These are phyloP conservation scores for Plasmodium reichenowi DNA, from an alignment of 169 alveolate genomes.

Conservation along the genomic window DNA sequence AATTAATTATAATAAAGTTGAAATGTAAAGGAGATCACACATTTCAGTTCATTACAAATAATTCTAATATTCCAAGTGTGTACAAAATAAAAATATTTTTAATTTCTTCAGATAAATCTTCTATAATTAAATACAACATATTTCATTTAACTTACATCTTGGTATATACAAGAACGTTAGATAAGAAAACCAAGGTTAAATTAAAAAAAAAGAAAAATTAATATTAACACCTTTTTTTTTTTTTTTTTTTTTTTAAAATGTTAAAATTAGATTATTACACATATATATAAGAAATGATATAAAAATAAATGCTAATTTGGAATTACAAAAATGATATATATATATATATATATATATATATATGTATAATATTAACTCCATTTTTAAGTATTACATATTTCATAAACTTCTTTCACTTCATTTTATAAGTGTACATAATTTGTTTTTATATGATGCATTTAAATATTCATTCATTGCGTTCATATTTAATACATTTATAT, in stretches of 20 bases:
- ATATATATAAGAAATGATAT: no score
- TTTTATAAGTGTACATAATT: no score
- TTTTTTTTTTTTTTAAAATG: not conserved
- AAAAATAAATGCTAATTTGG: no score
- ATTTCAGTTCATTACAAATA: constrained; percentile 23
- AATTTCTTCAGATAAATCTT: constrained; percentile 52
- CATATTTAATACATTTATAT: no score
- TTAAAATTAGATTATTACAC: not conserved
- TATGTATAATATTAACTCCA: no score
- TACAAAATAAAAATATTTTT: constrained; percentile 55
- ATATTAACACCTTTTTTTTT: not conserved
- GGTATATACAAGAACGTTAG: constrained; percentile 29
- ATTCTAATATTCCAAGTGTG: constrained; percentile 24
- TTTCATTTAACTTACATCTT: constrained; percentile 27
- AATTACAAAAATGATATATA: no score
- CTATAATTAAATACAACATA: constrained; percentile 37
- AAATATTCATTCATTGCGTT: no score
- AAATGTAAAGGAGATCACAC: constrained; percentile 23
- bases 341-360: no score
- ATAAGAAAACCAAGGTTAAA: constrained; percentile 24
- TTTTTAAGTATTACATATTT: no score
- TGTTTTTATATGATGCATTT: no score
- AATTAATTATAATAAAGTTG: constrained; percentile 27
- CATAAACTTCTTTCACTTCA: no score
- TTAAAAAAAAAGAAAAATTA: constrained; percentile 26